Percentiles rank a stretch among this genome's conserved stretches.
phyloP scores from a whole-genome alignment of 2,329 filamentous ascomycete species.

The Trichoderma endophyticum region DNA sequence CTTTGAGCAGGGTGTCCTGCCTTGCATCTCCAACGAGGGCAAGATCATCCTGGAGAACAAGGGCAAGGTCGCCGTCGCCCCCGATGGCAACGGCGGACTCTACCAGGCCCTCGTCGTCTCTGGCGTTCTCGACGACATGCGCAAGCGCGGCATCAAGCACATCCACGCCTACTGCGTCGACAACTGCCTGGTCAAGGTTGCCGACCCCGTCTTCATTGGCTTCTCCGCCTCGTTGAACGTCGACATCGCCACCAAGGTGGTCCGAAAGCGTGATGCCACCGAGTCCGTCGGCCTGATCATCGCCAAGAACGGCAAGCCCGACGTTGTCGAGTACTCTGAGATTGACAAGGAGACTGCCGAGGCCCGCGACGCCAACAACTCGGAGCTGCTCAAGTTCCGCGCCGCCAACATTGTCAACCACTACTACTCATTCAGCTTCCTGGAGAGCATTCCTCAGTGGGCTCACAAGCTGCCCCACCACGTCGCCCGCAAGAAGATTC shows the following conservation, averaged over 20 bases:
- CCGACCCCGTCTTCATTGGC: conserved; percentile 91
- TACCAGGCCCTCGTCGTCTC: conserved; percentile 85
- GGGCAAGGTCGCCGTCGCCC: conserved; percentile 86
- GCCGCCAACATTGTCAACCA: conserved; percentile 99
- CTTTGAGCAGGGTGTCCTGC: conserved; percentile 95
- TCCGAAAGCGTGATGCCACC: conserved; percentile 93
- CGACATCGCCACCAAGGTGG: conserved; percentile 98
- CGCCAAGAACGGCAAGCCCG: conserved; percentile 91
- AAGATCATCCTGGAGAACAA: conserved; percentile 95
- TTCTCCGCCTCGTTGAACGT: conserved; percentile 85
- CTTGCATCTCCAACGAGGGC: conserved; percentile 95
- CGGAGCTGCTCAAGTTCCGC: conserved; percentile 85
- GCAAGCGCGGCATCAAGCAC: conserved; percentile 84
- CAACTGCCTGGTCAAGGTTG: conserved; percentile 99
- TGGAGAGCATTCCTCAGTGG: conserved; percentile 87
- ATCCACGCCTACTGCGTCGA: conserved; percentile 98
- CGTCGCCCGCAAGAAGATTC: conserved; percentile 98
- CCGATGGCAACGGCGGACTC: conserved; percentile 94
- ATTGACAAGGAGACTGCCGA: conserved; percentile 87
- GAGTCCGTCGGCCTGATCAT: conserved; percentile 95
- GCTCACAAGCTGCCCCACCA: conserved; percentile 86
- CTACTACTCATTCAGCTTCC: conserved; percentile 95
- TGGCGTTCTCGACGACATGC: conserved; percentile 82
- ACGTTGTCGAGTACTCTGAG: conserved; percentile 98
- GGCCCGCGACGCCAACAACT: conserved; percentile 78